Base-by-base conservation (phyloP, 768 basidiomycete species). In the Phlegmacium glaucopus region DNA sequence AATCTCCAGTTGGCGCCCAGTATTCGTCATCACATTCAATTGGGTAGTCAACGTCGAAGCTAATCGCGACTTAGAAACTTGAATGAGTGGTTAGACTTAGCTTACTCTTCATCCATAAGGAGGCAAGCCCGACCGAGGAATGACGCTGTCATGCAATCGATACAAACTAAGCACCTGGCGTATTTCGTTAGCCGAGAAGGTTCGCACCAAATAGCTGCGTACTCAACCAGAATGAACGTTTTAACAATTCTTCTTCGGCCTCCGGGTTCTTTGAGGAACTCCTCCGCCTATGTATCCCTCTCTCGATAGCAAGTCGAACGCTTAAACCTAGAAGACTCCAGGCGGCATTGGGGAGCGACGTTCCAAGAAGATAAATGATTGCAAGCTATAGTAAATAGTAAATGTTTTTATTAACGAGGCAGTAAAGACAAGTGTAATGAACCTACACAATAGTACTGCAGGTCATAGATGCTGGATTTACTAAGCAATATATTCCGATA, bases 101-200 rank as follows among this genome's bases (percentile, higher is more conserved):
- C 82, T 48, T 52, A 83, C 80, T 88, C 87, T 62, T 85, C 85
- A 39, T 87, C 84, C 41, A 83, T 79, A 4, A 89, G 72, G 3
- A 80, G 78, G 44, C 78, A 74, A 0, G 85, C 81, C 13, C 89
- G 72, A 9, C 90, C 89, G 34, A 86, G 68, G 38, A 75, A 75
- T 5, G 75, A 65, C 34, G 76, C 75, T 36, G 67, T 49, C 28
- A 62, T 35, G 12, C 69, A 54, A 46, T 74, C 72, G 26, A 62
- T 37, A 22, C 53, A 54, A 44, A 71, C 53, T 6, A 72, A 55
- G 42, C 61, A 61, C 68, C 63, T 66, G n/a, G 27, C 17, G n/a
- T 39, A 34, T 34, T 6, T n/a, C 32, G 32, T 34, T 34, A 11
- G 10, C 32, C 32, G 6, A 34, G 32, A 34, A 22, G 22, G 22